Evolutionary conservation across 768 basidiomycete genomes (phyloP), one percentile per base, ranked within the genome.

Genomic region (Hygrophoropsis aurantiaca): DNA sequence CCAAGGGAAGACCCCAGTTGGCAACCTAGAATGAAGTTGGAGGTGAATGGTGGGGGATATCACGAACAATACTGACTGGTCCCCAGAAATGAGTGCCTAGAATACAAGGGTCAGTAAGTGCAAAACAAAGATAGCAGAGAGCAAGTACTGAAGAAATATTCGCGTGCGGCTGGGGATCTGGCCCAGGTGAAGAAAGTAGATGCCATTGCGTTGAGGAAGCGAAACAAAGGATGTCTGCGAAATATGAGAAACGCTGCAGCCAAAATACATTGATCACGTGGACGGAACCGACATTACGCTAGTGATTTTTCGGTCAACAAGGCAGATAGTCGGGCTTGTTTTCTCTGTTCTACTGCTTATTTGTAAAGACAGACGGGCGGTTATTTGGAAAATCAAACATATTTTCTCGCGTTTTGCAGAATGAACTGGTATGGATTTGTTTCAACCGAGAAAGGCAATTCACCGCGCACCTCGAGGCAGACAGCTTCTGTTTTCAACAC

Each of bases 31-130:
- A 53, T 33, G 40, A 46, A 38, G 42, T 44, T 38, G 39, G 18
- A 42, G 38, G 24, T 36, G 26, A 49, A 46, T 39, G 24, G 53
- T 34, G 46, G 34, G 23, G 26, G 27, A 5, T 41, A 15, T 24
- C 13, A 40, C 3, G 47, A 47, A 50, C 25, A 35, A 58, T n/a
- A 83, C 90, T 65, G 52, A 95, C 94, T 51, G 94, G 94, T 57
- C 94, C 94, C 94, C 94, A 97, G 75, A 97, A 97, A 69, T 97
- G 94, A 53, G 94, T 97, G 62, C 93, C 93, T 95, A 30, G 13
- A 30, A 30, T 30, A 13, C n/a, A n/a, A n/a, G 13, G 27, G 48
- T 25, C 2, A 40, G 50, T 50, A 23, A 46, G 21, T 46, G n/a
- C 37, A 53, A 64, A n/a, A 62, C 57, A 49, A 30, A n/a, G 18